Evolutionary conservation across 2,329 filamentous ascomycete species (phyloP).

Genomic region (Botryosphaeria dothidea): DNA sequence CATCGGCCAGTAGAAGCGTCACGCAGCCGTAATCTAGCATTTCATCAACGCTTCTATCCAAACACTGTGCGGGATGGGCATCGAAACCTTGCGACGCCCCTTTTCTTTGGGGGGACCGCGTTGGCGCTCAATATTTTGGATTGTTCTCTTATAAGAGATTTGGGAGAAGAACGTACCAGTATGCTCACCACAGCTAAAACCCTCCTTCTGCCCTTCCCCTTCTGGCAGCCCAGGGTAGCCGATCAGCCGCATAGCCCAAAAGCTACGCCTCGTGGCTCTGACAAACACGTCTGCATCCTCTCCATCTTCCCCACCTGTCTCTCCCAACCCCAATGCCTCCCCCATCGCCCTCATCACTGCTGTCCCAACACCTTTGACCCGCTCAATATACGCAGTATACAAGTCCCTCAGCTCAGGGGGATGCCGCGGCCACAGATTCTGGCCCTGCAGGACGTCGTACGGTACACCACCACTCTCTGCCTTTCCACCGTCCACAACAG

Average conservation of each 20-base stretch:
- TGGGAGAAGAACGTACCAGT: conserved; percentile 7
- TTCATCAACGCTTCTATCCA: neutral
- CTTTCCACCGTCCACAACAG: neutral
- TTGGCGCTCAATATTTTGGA: too few relatives aligned
- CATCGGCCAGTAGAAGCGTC: conserved; percentile 48
- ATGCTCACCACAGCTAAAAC: conserved; percentile 44
- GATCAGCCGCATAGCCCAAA: conserved; percentile 45
- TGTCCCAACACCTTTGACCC: conserved; percentile 32
- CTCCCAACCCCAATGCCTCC: conserved; percentile 34
- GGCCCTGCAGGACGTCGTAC: conserved; percentile 38
- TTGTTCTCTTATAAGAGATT: too few relatives aligned
- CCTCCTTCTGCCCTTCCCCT: conserved; percentile 19
- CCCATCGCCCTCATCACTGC: conserved; percentile 42
- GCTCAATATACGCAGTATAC: conserved; percentile 35
- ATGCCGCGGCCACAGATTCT: conserved; percentile 45
- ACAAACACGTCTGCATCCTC: conserved; percentile 37
- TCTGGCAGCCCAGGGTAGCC: conserved; percentile 37
- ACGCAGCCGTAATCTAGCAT: conserved; percentile 49
- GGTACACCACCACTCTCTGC: conserved; percentile 22
- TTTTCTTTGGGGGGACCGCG: too few relatives aligned
- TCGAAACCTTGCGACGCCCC: too few relatives aligned
- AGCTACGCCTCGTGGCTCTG: conserved; percentile 32
- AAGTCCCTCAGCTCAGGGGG: conserved; percentile 30
- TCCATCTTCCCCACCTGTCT: neutral
- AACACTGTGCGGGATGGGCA: too few relatives aligned